Conservation (phyloP, 371 early-diverging fungal species). For the Batrachochytrium dendrobatidis region DNA sequence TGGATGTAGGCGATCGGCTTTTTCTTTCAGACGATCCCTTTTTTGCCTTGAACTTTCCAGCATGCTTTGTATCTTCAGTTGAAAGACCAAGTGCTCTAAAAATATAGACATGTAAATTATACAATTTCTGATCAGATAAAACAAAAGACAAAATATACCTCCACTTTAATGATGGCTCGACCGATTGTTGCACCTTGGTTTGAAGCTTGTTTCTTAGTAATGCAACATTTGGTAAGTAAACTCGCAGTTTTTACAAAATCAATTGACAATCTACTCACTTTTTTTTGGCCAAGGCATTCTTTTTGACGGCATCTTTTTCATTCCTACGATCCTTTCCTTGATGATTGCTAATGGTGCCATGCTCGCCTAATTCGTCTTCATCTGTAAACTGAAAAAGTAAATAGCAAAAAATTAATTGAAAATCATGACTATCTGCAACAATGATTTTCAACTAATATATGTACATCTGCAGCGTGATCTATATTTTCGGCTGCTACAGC, state of each 20-base stretch:
- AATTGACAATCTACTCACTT: slow-evolving; percentile 1
- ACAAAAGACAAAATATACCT: slow-evolving; percentile 6
- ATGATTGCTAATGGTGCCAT: no score
- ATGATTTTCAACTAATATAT: no score
- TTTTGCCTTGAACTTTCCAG: slow-evolving; percentile 3
- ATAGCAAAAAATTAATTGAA: no score
- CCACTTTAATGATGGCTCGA: slow-evolving; percentile 46
- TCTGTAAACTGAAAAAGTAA: no score
- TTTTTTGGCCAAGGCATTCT: slow-evolving; percentile 11
- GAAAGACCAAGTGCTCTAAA: slow-evolving; percentile 21
- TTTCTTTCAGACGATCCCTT: slow-evolving; percentile 12
- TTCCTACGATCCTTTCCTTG: not conserved
- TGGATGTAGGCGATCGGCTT: not conserved
- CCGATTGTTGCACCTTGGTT: slow-evolving; percentile 17
- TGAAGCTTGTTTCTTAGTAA: slow-evolving; percentile 14
- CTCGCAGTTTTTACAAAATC: not conserved
- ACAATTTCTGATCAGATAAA: not conserved
- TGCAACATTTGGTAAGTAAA: not conserved
- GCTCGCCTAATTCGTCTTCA: no score
- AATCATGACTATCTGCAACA: no score
- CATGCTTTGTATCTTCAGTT: slow-evolving; percentile 11
- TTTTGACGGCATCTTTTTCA: slow-evolving; percentile 5
- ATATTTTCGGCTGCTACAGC: slow-evolving; percentile 1
- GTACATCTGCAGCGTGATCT: slow-evolving; percentile 1
- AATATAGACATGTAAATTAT: not conserved